Conservation (phyloP, 495 filamentous ascomycete species). For the Tuber aestivum region DNA sequence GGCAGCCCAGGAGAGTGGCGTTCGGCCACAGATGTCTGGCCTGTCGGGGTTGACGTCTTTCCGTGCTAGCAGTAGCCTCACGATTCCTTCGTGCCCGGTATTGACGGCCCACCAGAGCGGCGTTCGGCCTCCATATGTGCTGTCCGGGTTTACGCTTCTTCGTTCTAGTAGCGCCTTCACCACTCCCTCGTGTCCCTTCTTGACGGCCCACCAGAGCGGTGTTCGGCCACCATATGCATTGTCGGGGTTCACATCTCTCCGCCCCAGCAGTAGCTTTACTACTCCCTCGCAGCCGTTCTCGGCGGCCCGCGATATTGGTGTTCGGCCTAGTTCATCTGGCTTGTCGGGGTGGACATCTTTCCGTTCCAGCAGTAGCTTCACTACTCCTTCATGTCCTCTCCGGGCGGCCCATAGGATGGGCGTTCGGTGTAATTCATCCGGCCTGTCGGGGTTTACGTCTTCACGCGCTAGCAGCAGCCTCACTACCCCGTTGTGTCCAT, state of each 20-base stretch:
- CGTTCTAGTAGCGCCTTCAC: not conserved
- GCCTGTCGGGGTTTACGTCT: not conserved
- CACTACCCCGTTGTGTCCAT: not conserved
- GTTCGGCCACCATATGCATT: not conserved
- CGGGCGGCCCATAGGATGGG: not conserved
- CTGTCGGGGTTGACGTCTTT: not conserved
- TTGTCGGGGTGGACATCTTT: not conserved
- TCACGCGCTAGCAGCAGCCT: not conserved
- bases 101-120: conserved; percentile 4
- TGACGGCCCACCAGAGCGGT: not conserved
- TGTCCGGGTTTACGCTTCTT: not conserved
- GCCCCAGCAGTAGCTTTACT: not conserved
- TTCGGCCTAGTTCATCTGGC: not conserved
- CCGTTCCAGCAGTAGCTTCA: not conserved
- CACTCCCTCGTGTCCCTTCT: not conserved
- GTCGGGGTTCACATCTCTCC: not conserved
- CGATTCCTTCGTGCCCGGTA: not conserved
- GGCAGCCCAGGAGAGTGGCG: not conserved
- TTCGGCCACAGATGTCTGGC: not conserved
- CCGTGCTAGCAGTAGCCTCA: not conserved
- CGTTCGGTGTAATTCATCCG: not conserved
- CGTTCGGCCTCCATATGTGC: not conserved
- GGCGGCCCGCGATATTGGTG: not conserved
- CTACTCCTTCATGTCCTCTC: not conserved
- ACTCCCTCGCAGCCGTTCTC: not conserved